Evolutionary conservation across 139 green algal genomes (phyloP).

Genomic region (Closterium sp.): DNA sequence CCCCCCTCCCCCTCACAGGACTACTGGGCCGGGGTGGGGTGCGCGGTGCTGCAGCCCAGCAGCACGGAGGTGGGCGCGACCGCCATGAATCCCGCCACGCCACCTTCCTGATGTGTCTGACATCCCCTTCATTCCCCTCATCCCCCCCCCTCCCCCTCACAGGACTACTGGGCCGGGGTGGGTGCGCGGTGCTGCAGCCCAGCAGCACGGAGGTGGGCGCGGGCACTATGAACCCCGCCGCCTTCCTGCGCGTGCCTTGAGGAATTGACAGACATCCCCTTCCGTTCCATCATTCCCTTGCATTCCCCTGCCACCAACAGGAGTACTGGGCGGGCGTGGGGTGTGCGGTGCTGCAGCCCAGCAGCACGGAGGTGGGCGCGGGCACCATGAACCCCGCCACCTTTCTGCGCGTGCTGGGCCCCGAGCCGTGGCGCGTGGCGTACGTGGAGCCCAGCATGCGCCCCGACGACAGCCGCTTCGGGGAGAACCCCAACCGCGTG

Average conservation of each 20-base stretch:
- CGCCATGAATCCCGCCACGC: too few species aligned
- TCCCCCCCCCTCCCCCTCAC: too few species aligned
- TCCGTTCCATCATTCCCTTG: slow-evolving; percentile 79
- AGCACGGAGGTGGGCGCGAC: too few species aligned
- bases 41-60: too few species aligned
- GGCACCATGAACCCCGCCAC: slow-evolving; percentile 99
- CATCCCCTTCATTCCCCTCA: too few species aligned
- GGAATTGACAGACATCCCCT: slow-evolving; percentile 96
- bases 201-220: slow-evolving; percentile 97
- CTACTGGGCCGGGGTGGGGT: too few species aligned
- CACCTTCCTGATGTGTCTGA: too few species aligned
- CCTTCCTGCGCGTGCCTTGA: slow-evolving; percentile 51
- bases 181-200: slow-evolving; percentile 87
- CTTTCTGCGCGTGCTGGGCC: slow-evolving; percentile 76
- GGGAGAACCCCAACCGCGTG: slow-evolving; percentile 96
- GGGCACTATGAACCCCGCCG: slow-evolving; percentile 98
- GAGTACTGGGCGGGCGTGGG: slow-evolving; percentile 83
- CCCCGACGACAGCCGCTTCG: slow-evolving; percentile 95
- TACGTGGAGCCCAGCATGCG: slow-evolving; percentile 94
- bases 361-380: slow-evolving; percentile 96
- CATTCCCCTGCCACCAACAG: slow-evolving; percentile 50
- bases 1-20: too few species aligned
- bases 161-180: too few species aligned
- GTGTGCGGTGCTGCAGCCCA: slow-evolving; percentile 87
- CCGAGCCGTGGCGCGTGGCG: slow-evolving; percentile 48